These are phyloP conservation scores for Trametes villosa DNA, from an alignment of 768 basidiomycete genomes.

Conservation along the genomic window DNA sequence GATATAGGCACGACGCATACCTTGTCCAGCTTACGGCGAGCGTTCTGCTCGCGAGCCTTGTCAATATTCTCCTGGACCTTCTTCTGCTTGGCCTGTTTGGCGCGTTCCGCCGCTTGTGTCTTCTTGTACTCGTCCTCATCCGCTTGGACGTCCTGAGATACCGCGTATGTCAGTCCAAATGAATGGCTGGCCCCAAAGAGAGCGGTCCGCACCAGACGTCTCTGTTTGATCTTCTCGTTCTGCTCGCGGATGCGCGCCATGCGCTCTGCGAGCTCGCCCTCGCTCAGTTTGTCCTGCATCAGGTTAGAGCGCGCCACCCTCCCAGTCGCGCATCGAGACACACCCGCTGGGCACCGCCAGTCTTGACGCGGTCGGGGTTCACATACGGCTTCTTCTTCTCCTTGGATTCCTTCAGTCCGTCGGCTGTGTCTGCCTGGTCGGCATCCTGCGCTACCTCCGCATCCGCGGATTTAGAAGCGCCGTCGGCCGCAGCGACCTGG, in stretches of 20 bases:
- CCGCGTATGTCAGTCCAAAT: slow-evolving; percentile 7
- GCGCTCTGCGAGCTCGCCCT: slow-evolving; percentile 67
- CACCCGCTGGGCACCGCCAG: slow-evolving; percentile 77
- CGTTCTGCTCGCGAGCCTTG: slow-evolving; percentile 76
- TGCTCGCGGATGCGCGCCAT: slow-evolving; percentile 74
- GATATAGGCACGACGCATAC: slow-evolving; percentile 3
- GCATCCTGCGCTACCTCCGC: slow-evolving; percentile 10
- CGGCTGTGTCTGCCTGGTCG: neutral
- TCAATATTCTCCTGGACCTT: slow-evolving; percentile 74
- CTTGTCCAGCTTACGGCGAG: slow-evolving; percentile 81
- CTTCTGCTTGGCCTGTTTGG: slow-evolving; percentile 57
- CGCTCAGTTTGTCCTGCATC: slow-evolving; percentile 67
- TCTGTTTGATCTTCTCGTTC: slow-evolving; percentile 78
- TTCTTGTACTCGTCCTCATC: slow-evolving; percentile 81
- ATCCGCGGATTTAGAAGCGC: slow-evolving; percentile 13
- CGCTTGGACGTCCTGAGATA: slow-evolving; percentile 70
- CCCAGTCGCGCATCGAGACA: slow-evolving; percentile 26
- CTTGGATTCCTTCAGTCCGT: slow-evolving; percentile 29
- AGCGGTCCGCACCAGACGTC: slow-evolving; percentile 53
- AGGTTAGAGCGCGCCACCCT: neutral
- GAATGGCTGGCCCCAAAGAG: neutral
- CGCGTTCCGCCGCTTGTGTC: slow-evolving; percentile 66
- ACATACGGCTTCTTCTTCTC: slow-evolving; percentile 76
- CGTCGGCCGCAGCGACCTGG: neutral
- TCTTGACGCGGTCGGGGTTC: slow-evolving; percentile 84